Percentiles rank a stretch among this genome's conserved stretches.
Evolutionary conservation across 2,329 filamentous ascomycete genomes (phyloP).

Genomic region (Microdochium paspali): DNA sequence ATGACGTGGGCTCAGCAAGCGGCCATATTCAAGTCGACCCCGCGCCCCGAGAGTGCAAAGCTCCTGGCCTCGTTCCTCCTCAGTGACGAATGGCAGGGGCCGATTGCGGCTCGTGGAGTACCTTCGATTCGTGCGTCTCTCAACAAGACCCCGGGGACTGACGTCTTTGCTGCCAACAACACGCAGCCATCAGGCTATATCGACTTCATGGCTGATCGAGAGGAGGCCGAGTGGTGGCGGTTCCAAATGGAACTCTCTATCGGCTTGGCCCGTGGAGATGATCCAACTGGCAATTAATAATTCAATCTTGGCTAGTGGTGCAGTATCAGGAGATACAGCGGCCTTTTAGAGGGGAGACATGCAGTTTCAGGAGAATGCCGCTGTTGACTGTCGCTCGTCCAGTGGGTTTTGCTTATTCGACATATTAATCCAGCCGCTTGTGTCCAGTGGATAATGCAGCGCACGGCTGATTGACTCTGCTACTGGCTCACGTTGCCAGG

Average conservation of each 20-base stretch:
- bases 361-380: too few relatives aligned
- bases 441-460: too few relatives aligned
- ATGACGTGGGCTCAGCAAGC: neutral
- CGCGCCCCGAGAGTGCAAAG: neutral
- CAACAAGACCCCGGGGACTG: neutral
- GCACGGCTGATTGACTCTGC: too few relatives aligned
- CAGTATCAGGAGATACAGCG: too few relatives aligned
- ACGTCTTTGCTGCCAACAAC: neutral
- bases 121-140: neutral
- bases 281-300: neutral
- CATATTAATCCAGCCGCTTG: too few relatives aligned
- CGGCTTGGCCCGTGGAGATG: neutral
- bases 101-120: neutral
- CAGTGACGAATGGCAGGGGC: neutral
- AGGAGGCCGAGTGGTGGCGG: neutral
- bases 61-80: neutral
- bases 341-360: too few relatives aligned
- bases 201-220: neutral
- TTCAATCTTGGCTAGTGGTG: neutral
- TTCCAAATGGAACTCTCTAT: neutral
- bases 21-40: neutral
- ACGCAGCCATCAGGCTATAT: neutral
- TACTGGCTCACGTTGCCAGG: neutral
- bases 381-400: too few relatives aligned
- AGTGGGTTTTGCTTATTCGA: too few relatives aligned